Evolutionary conservation across 73 alveolate genomes (phyloP).

Genomic region (Paraurostyla sp.): DNA sequence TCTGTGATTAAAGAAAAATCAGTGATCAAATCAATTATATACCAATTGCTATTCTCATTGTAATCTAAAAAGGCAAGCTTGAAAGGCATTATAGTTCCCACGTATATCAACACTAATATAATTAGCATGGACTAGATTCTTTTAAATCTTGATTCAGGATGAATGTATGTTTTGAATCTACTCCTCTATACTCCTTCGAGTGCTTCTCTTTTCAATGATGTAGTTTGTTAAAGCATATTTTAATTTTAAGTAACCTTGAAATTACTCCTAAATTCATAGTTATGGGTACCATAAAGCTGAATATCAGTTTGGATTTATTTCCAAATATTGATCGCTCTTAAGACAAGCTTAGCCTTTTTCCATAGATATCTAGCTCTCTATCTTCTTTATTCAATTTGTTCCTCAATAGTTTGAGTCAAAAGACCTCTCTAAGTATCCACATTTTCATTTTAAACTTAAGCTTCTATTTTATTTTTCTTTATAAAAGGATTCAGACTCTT

Average conservation of each 20-base stretch:
- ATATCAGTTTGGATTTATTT: constrained; percentile 34
- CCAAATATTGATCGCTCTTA: constrained; percentile 39
- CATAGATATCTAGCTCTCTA: constrained; percentile 41
- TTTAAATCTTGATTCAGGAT: constrained; percentile 78
- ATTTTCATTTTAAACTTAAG: neutral
- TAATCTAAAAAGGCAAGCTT: constrained; percentile 66
- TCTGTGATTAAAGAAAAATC: constrained; percentile 79
- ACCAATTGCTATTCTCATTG: constrained; percentile 45
- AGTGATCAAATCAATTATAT: constrained; percentile 58
- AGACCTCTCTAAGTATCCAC: neutral
- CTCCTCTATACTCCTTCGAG: constrained; percentile 24
- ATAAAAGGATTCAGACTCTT: constrained; percentile 26
- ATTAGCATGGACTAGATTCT: constrained; percentile 69
- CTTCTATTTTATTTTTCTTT: neutral
- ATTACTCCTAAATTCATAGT: constrained; percentile 38
- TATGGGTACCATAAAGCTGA: constrained; percentile 63
- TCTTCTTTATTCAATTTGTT: constrained; percentile 3
- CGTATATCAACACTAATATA: constrained; percentile 64
- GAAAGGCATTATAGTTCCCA: constrained; percentile 83
- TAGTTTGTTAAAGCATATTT: neutral
- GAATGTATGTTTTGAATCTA: constrained; percentile 37
- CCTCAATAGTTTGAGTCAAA: neutral
- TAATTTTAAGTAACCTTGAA: neutral
- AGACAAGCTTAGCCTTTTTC: constrained; percentile 49
- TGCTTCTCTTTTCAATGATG: neutral